Conservation (phyloP, 495 filamentous ascomycete genomes). For the Halenospora varia region DNA sequence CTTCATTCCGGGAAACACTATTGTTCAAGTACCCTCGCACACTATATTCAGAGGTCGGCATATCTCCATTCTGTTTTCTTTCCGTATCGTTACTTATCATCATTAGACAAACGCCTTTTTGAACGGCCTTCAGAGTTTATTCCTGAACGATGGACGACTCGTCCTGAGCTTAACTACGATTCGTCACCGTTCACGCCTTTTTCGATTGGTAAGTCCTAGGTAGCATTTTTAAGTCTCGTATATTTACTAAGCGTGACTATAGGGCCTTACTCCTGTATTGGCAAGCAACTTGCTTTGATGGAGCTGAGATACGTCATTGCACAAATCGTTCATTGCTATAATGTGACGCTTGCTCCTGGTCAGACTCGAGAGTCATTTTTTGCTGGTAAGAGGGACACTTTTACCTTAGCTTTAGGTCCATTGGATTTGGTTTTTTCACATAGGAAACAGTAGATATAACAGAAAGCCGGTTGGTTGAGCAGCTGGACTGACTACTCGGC, state of each 20-base stretch:
- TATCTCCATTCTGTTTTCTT: background rate
- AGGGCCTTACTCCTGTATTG: conserved; percentile 43
- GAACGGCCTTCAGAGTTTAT: conserved; percentile 37
- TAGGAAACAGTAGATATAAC: too few species aligned
- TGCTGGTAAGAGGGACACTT: background rate
- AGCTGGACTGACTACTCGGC: too few species aligned
- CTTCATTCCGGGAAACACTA: conserved; percentile 43
- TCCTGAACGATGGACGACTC: conserved; percentile 50
- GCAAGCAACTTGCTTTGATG: conserved; percentile 46
- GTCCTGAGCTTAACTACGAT: conserved; percentile 39
- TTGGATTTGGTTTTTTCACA: background rate
- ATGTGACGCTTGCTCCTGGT: background rate
- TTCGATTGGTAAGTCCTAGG: conserved; percentile 24
- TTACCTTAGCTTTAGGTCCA: background rate
- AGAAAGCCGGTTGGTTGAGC: too few species aligned
- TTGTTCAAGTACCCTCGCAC: conserved; percentile 25
- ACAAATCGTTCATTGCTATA: background rate
- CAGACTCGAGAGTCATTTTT: background rate
- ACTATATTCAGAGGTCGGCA: conserved; percentile 12
- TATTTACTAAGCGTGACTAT: too few species aligned
- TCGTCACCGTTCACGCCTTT: conserved; percentile 49
- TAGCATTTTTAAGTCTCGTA: background rate
- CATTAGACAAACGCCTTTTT: too few species aligned
- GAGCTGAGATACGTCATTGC: conserved; percentile 30
- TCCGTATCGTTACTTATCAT: conserved; percentile 29